Evolutionary conservation across 345 rosid genomes (phyloP).

Genomic region (Arabidopsis arenosa): DNA sequence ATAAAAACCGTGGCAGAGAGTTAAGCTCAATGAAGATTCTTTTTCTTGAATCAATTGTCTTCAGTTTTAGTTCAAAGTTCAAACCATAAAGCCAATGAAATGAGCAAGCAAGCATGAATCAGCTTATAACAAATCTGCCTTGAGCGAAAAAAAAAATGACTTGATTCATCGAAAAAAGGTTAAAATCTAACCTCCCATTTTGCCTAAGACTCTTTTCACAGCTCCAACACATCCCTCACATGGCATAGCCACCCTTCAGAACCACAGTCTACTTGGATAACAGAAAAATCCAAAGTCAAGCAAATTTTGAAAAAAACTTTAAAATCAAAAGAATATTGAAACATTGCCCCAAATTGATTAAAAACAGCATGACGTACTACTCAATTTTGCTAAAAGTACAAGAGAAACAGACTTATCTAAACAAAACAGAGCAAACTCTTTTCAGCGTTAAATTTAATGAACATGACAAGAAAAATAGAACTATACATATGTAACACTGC

Average conservation of each 20-base stretch:
- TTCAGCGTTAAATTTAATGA: constrained; percentile 3
- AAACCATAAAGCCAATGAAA: background rate
- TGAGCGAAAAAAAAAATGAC: background rate
- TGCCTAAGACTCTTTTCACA: too few species aligned
- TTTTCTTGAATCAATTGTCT: background rate
- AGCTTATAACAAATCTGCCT: background rate
- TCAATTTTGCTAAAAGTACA: background rate
- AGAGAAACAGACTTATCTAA: background rate
- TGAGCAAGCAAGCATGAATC: background rate
- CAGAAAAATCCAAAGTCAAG: background rate
- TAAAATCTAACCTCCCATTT: too few species aligned
- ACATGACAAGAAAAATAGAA: background rate
- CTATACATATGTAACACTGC: background rate
- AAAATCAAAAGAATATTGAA: constrained; percentile 2
- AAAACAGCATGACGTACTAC: background rate
- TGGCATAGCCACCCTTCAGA: too few species aligned
- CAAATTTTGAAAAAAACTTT: background rate
- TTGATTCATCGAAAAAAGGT: background rate
- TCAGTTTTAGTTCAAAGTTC: background rate
- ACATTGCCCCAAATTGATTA: background rate
- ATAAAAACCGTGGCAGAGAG: background rate
- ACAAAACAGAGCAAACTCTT: constrained; percentile 13
- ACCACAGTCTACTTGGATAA: constrained; percentile 41
- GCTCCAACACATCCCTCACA: too few species aligned
- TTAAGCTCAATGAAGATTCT: background rate